These are phyloP conservation scores for Ceratocystis smalleyi DNA, from an alignment of 2,329 filamentous ascomycete genomes.

Conservation along the genomic window DNA sequence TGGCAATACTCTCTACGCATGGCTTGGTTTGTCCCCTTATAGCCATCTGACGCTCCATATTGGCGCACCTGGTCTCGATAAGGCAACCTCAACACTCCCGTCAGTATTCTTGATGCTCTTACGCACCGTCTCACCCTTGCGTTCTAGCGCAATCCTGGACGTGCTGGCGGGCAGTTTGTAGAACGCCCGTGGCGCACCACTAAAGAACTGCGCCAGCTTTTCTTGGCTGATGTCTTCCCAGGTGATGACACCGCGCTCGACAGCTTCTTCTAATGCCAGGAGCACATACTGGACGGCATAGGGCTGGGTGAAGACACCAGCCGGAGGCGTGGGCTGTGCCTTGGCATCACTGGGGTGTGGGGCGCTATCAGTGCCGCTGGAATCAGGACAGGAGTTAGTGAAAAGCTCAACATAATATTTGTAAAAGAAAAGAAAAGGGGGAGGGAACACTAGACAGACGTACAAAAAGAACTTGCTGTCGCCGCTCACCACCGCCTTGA, in stretches of 20 bases:
- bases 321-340: slow-evolving; percentile 41
- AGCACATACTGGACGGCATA: slow-evolving; percentile 52
- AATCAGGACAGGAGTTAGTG: neutral
- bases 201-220: slow-evolving; percentile 39
- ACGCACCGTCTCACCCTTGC: slow-evolving; percentile 28
- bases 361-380: slow-evolving; percentile 43
- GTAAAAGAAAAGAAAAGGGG: neutral
- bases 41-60: slow-evolving; percentile 30
- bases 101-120: slow-evolving; percentile 27
- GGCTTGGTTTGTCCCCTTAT: neutral
- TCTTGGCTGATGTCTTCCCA: slow-evolving; percentile 40
- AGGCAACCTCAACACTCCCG: slow-evolving; percentile 29
- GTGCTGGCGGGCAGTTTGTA: slow-evolving; percentile 29
- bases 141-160: slow-evolving; percentile 27
- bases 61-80: slow-evolving; percentile 28
- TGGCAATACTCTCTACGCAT: neutral
- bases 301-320: slow-evolving; percentile 68
- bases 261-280: slow-evolving; percentile 43
- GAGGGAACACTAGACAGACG: slow-evolving; percentile 17
- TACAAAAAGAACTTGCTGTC: slow-evolving; percentile 59
- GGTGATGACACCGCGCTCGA: slow-evolving; percentile 36
- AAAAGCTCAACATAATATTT: neutral
- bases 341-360: slow-evolving; percentile 50
- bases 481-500: slow-evolving; percentile 46
- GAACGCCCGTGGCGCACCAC: slow-evolving; percentile 37